Conservation (phyloP, 73 alveolate genomes). For the Urostyla sp. region DNA sequence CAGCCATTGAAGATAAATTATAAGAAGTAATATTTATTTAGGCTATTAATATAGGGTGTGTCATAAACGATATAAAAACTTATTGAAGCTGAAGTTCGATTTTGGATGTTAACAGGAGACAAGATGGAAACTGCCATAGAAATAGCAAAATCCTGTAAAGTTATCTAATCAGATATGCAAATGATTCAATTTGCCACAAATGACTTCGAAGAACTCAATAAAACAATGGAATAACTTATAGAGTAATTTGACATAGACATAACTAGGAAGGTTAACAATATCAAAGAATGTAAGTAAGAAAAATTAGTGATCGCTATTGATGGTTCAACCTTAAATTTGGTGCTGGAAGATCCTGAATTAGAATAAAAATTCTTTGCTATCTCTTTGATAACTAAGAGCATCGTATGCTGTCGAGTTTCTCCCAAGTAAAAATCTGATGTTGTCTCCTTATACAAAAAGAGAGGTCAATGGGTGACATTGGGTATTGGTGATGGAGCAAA, state of each 20-base stretch:
- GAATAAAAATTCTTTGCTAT: constrained; percentile 6
- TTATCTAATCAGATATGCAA: constrained; percentile 75
- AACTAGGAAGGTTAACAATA: background rate
- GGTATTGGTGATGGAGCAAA: constrained; percentile 98
- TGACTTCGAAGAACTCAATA: constrained; percentile 21
- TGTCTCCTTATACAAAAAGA: constrained; percentile 59
- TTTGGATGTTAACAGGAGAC: constrained; percentile 95
- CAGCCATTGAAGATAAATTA: constrained; percentile 95
- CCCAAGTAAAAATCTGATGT: constrained; percentile 86
- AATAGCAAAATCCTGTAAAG: constrained; percentile 88
- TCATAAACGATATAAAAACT: constrained; percentile 82
- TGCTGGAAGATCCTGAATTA: constrained; percentile 11
- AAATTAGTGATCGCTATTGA: constrained; percentile 25
- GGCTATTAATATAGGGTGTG: constrained; percentile 64
- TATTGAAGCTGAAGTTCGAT: constrained; percentile 81
- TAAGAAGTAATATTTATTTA: constrained; percentile 63
- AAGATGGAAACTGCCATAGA: constrained; percentile 90
- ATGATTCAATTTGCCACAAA: constrained; percentile 9
- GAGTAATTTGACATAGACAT: constrained; percentile 29
- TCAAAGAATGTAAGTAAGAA: constrained; percentile 23
- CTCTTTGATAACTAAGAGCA: constrained; percentile 67
- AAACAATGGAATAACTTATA: constrained; percentile 61
- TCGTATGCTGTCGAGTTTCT: constrained; percentile 87
- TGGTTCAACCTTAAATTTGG: constrained; percentile 23
- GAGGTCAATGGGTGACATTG: constrained; percentile 47